Base-by-base conservation (phyloP, 164 flowering plant species). In the Piper betle region DNA sequence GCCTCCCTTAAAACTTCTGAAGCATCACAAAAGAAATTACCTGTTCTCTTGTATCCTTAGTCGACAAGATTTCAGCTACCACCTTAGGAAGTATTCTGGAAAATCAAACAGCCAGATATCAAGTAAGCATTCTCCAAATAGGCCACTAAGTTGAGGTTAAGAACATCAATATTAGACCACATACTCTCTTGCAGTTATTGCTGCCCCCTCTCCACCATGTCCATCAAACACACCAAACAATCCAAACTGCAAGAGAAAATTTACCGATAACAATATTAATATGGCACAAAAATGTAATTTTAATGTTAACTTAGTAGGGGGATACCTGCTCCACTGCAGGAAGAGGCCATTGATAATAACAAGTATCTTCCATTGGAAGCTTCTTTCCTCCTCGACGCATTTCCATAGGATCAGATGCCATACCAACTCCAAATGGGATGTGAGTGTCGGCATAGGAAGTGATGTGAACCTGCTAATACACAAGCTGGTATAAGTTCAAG, bases 341-440 rank as follows among this genome's bases (percentile, higher is more conserved):
- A 74, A 91, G 81, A 63, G 99, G 99, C 97, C 99, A 94, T 13
- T 76, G 81, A 72, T 77, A 81, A 73, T 81, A 90, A 81, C 84
- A 80, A 18, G 88, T 87, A 77, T 94, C 99, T 83, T 94, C 99
- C 97, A 94, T 94, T 0, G 91, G 84, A 68, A 90, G 83, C 69
- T 82, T 88, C 73, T 79, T 94, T 62, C 79, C 99, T 67, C 99
- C 97, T 67, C 88, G 84, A 55, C 96, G 95, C 71, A 81, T 50
- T 71, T 95, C 76, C 99, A 94, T 94, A 37, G 99, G 85, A 80
- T 90, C 99, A 54, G 99, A 82, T 62, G 92, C 95, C 67, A 94
- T 64, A 54, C 99, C 99, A 71, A 90, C 75, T 52, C 88, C 82
- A 75, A 87, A 82, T 11, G 96, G 95, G 5, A 74, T 66, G 67